Evolutionary conservation across 108 stramenopile genomes (phyloP), one percentile per base, ranked within the genome.

Genomic region (Cyclotella kingstonii): DNA sequence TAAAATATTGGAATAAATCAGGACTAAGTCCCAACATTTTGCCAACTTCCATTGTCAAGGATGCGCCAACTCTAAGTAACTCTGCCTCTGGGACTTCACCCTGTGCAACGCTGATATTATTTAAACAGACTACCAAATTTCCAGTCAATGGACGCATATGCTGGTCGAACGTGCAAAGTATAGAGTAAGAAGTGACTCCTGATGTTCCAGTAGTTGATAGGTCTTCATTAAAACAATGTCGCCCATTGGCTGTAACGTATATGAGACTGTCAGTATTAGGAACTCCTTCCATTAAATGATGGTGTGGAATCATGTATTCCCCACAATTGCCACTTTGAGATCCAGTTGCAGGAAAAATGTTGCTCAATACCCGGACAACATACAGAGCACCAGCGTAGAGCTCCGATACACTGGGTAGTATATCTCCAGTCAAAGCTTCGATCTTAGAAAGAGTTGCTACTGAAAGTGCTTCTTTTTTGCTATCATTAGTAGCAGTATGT

Each of bases 11-110:
- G 46, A 81, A 91, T 11, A 72, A 63, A 60, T 86, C 84, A 10
- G 82, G 74, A 7, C 81, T 82, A 42, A 87, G 70, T 0, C 89
- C 93, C 33, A 94, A 60, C 7, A 94, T 73, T 62, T 86, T 82
- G 15, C 67, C 73, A 12, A 78, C 54, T 41, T 78, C 64, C 10
- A 51, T 44, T 23, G 66, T 76, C 1, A 76, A 43, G 5, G 75
- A 40, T 28, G 60, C 22, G 30, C 54, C 53, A 34, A 76, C 12
- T 18, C 67, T 61, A 30, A 76, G 66, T 18, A 40, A 59, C 36
- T 76, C 75, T 45, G 40, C 35, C 40, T 56, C 66, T 15, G 81
- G 73, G 5, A 81, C 83, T 71, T 94, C 89, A 54, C 85, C 87
- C 38, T 73, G 81, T 2, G 82, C 49, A 4, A 85, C 82, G 41